A percentile compares a stretch with the other conserved stretches of the same genome.
Conservation (phyloP, 2,329 filamentous ascomycete species). For the Cercospora canescens region DNA sequence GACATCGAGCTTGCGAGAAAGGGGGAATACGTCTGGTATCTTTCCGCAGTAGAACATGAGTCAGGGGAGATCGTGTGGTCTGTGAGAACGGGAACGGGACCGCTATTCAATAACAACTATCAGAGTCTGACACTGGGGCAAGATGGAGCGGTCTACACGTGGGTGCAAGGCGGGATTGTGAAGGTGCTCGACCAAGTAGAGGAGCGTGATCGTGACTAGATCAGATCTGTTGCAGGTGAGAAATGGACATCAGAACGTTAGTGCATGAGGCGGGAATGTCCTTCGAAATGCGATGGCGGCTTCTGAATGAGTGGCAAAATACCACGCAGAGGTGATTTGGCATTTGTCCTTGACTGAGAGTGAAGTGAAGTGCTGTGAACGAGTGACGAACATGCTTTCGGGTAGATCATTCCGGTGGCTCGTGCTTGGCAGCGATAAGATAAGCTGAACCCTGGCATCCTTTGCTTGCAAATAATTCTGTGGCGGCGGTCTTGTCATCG, state of each 20-base stretch:
- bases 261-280: too few relatives aligned
- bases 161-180: neutral
- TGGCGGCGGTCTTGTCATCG: conserved; percentile 2
- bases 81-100: neutral
- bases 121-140: neutral
- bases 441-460: neutral
- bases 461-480: conserved; percentile 5
- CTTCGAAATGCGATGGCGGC: too few relatives aligned
- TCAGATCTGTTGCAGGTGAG: too few relatives aligned
- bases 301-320: too few relatives aligned
- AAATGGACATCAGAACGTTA: too few relatives aligned
- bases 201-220: neutral
- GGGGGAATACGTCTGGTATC: neutral
- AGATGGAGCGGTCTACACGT: neutral
- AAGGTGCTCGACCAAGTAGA: neutral
- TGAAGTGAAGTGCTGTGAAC: neutral
- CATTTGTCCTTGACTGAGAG: neutral
- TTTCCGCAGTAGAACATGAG: neutral
- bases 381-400: neutral
- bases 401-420: neutral
- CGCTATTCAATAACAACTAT: neutral
- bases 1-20: neutral
- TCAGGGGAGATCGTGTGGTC: neutral
- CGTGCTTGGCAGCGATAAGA: neutral
- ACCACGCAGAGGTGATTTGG: too few relatives aligned